Base-by-base conservation (phyloP, 768 basidiomycete genomes). In the Kwoniella bestiolae region DNA sequence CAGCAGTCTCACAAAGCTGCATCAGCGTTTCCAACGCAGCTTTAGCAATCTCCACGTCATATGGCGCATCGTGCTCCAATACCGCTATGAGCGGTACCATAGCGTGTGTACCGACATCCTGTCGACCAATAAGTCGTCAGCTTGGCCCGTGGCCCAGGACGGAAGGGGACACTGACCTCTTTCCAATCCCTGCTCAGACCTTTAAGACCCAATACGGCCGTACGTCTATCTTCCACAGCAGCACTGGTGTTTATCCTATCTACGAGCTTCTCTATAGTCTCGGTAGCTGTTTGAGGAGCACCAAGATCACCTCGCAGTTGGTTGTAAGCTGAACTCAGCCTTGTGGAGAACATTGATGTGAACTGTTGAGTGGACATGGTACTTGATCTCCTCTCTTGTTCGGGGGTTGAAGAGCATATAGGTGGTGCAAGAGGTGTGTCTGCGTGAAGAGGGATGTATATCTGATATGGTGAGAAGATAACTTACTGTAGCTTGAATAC, bases 101-200 rank as follows among this genome's bases (percentile, higher is more conserved):
- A 1, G 92, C 90, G 51, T 85, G 85, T 66, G 87, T 85, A 16
- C 92, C 94, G 23, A 97, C 91, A 64, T 96, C 92, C 82, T 83
- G 66, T 5, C 35, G n/a, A n/a, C n/a, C 9, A 31, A 3, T 2
- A 21, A 52, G 68, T n/a, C 53, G 59, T 31, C 44, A 26, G n/a
- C 11, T 58, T 38, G 35, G 34, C 26, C 21, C 2, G 41, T 25
- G 4, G 38, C 38, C 38, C 18, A 41, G 7, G 21, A 8, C 3
- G 16, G 21, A 21, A 57, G 9, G 11, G 18, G 11, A 21, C 35
- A 72, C 80, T 62, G 47, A 82, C 82, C 65, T 88, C 85, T 79
- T 91, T 94, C 84, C 90, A 92, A 80, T 96, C 94, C 64, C 94
- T 86, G 50, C 89, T 84, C 58, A 98, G 88, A 23, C 94, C 95